Evolutionary conservation across 495 filamentous ascomycete species (phyloP), one percentile per base, ranked within the genome.

Genomic region (Penicillium angulare): DNA sequence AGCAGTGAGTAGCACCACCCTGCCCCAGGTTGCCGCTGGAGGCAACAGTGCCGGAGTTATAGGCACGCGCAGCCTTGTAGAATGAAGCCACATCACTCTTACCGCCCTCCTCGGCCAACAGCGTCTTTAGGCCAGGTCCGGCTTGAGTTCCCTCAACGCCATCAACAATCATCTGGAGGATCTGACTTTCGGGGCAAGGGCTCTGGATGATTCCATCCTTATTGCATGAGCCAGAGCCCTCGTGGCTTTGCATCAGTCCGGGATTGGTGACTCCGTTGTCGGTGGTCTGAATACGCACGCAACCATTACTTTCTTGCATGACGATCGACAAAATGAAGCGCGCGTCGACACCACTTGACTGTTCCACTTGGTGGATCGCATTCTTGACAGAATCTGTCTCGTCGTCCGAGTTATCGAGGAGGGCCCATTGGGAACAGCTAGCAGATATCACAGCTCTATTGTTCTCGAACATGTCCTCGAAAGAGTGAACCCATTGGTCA

Each of bases 301-400:
- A n/a, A n/a, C n/a, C n/a, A n/a, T n/a, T n/a, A n/a, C n/a, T n/a
- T n/a, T n/a, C n/a, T n/a, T n/a, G n/a, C n/a, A n/a, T n/a, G n/a
- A n/a, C n/a, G n/a, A n/a, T n/a, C n/a, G n/a, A n/a, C 50, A 86
- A 59, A 52, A 86, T 78, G 61, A 80, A 83, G 43, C 82, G 81
- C 17, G 79, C 67, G 49, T 81, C 75, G 21, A 83, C 58, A 10
- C 74, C 60, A 3, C 32, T 56, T 3, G 55, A 53, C 2, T 27
- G 17, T 9, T 76, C 61, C 9, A 80, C 65, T n/a, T 54, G 39
- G 24, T 67, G 23, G 50, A 80, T 80, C 23, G 61, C 64, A 38
- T 53, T 49, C 27, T 66, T 61, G 31, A 82, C 67, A 21, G 62
- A 33, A 8, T 39, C 43, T 16, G 71, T 73, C 55, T 82, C 79